These are phyloP conservation scores for Zygosaccharomyces rouxii DNA, from an alignment of 805 yeast genomes.

Conservation along the genomic window DNA sequence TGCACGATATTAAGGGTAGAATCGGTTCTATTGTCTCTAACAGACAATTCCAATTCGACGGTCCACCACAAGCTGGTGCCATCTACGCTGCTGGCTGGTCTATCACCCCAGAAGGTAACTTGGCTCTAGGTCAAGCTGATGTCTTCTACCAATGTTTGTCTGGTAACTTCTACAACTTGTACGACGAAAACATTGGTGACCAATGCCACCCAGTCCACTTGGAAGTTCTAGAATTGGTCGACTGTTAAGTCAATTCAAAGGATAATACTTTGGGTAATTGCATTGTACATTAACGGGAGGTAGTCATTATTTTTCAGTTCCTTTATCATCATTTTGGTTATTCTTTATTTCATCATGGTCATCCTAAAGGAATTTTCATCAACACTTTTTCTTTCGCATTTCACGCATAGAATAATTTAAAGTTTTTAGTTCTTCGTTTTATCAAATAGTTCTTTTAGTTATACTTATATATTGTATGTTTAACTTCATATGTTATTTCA, in stretches of 20 bases:
- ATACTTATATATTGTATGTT: background rate
- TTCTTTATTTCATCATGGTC: background rate
- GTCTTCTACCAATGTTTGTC: conserved; percentile 72
- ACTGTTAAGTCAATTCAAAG: conserved; percentile 60
- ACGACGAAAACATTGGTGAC: conserved; percentile 55
- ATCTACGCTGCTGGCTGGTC: conserved; percentile 69
- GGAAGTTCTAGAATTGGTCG: conserved; percentile 52
- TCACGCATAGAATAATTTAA: background rate
- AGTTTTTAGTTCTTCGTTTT: conserved; percentile 1
- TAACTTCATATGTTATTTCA: conserved; percentile 1
- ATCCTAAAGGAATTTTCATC: conserved; percentile 4
- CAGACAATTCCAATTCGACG: conserved; percentile 83
- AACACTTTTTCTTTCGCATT: background rate
- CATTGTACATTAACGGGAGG: conserved; percentile 14
- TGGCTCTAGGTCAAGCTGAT: conserved; percentile 59
- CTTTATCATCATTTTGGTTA: background rate
- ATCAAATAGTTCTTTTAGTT: background rate
- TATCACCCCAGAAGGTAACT: conserved; percentile 48
- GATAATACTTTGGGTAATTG: conserved; percentile 8
- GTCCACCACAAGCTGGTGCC: conserved; percentile 80
- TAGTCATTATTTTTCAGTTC: conserved; percentile 3
- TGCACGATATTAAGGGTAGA: conserved; percentile 61
- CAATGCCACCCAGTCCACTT: conserved; percentile 65
- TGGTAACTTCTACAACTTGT: conserved; percentile 74
- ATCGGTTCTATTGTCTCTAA: conserved; percentile 76